Base-by-base conservation (phyloP, 257 asterid genomes). In the Solanum sejunctum region DNA sequence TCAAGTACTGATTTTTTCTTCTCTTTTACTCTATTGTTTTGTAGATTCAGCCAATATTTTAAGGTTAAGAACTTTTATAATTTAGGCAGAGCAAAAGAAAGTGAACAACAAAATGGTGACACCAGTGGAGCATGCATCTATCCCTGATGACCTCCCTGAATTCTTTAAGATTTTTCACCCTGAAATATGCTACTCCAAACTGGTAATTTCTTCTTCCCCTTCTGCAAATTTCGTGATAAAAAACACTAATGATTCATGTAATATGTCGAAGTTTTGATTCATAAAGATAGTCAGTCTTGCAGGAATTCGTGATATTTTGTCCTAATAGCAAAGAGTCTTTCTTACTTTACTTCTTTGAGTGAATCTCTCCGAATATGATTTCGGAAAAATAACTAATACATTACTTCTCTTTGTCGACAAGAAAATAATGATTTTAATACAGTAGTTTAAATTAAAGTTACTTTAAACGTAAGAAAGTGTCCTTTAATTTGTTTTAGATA, bases 131-230 rank as follows among this genome's bases (percentile, higher is more conserved):
- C 15, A 54, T 32, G 32, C 28, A 18, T 12, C 32, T 54, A 32
- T 80, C 10, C 61, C 84, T 21, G 47, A 43, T 43, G 16, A 82
- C 6, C 72, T 63, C 58, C 84, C 77, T 26, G 84, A 82, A 77
- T 82, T 82, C 60, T 81, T 81, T 20, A 82, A 82, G 77, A 82
- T 82, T 49, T 58, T 43, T 82, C 57, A 20, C 70, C 84, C 84
- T 60, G 45, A 36, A 32, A n/a, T 82, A 61, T 82, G 84, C 84
- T 39, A 43, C 23, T 26, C 36, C 21, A 39, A 82, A 58, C 72
- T 61, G 77, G 84, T 82, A 82, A 17, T 43, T 52, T 69, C 52
- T 69, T 69, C 78, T 39, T 69, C 8, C 26, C 10, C 51, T 69
- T 36, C n/a, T 69, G 51, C 23, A 16, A 16, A 9, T 67, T 67